Percentiles rank a stretch among this genome's conserved stretches.
Evolutionary conservation across 2,329 filamentous ascomycete species (phyloP).

Genomic region (Aspergillus quadricinctus): DNA sequence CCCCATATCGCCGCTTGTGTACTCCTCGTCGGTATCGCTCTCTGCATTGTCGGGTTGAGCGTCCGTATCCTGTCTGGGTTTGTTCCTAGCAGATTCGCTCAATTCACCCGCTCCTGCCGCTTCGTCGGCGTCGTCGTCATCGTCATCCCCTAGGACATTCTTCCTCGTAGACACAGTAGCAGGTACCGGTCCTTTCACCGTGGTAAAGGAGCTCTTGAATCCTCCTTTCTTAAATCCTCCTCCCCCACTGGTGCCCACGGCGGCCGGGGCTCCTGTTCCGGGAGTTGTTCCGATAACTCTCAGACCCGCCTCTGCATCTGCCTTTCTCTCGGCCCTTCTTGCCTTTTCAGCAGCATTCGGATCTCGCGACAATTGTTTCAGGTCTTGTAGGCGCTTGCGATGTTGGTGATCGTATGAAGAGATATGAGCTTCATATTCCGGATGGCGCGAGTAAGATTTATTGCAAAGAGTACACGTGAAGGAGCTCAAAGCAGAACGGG

Average conservation of each 20-base stretch:
- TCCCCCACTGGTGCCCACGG: slow-evolving; percentile 20
- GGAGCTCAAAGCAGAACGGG: slow-evolving; percentile 70
- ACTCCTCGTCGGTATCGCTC: slow-evolving; percentile 67
- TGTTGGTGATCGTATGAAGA: slow-evolving; percentile 94
- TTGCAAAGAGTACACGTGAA: slow-evolving; percentile 85
- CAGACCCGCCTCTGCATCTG: slow-evolving; percentile 39
- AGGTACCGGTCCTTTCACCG: slow-evolving; percentile 41
- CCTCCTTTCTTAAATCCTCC: slow-evolving; percentile 71
- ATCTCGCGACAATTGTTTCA: slow-evolving; percentile 44
- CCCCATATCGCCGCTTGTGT: slow-evolving; percentile 37
- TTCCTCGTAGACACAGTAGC: slow-evolving; percentile 32
- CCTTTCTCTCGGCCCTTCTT: slow-evolving; percentile 39
- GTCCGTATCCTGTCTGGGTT: slow-evolving; percentile 1
- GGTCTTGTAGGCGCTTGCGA: slow-evolving; percentile 60
- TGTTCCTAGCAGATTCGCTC: slow-evolving; percentile 3
- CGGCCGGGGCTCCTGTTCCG: slow-evolving; percentile 20
- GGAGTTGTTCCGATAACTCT: slow-evolving; percentile 26
- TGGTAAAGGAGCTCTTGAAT: slow-evolving; percentile 71
- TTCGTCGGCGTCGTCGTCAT: slow-evolving; percentile 38
- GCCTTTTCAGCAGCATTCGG: slow-evolving; percentile 42
- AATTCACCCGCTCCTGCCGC: slow-evolving; percentile 16
- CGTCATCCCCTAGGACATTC: slow-evolving; percentile 42
- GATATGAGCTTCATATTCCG: slow-evolving; percentile 93
- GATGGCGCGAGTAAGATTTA: slow-evolving; percentile 92
- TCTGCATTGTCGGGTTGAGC: slow-evolving; percentile 51